Percentiles rank a stretch among this genome's conserved stretches.
These are phyloP conservation scores for Coniella vitis DNA, from an alignment of 2,329 filamentous ascomycete genomes.

Conservation along the genomic window DNA sequence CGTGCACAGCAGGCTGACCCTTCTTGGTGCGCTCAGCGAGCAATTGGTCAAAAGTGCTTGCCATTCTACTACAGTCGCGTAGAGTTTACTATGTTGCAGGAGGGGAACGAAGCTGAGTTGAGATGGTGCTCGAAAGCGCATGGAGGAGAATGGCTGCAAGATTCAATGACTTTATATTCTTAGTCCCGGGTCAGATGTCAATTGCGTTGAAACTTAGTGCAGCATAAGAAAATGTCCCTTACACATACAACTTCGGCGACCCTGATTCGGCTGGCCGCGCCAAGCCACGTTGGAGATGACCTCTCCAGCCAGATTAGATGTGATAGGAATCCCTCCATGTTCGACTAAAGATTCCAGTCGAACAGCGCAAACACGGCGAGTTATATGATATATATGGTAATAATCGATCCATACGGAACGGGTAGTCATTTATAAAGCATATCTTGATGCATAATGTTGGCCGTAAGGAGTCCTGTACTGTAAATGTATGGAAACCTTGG, in stretches of 20 bases:
- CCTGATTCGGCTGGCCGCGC: background rate
- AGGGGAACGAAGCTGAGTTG: background rate
- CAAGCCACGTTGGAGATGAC: background rate
- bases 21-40: conserved; percentile 5
- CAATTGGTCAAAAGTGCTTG: background rate
- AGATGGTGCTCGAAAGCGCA: background rate
- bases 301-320: too few species aligned
- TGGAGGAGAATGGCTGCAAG: background rate
- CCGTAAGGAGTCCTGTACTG: too few species aligned
- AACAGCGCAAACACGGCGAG: background rate
- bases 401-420: background rate
- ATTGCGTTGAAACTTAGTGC: too few species aligned
- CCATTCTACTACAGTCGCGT: background rate
- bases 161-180: too few species aligned
- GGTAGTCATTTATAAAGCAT: too few species aligned
- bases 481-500: too few species aligned
- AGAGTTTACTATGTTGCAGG: background rate
- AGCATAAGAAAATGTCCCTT: too few species aligned
- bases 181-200: too few species aligned
- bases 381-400: background rate
- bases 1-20: background rate
- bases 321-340: too few species aligned
- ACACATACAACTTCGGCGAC: background rate
- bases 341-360: too few species aligned
- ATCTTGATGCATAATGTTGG: too few species aligned